phyloP scores from a whole-genome alignment of 2,329 filamentous ascomycete species.

The Byssoonygena ceratinophila region DNA sequence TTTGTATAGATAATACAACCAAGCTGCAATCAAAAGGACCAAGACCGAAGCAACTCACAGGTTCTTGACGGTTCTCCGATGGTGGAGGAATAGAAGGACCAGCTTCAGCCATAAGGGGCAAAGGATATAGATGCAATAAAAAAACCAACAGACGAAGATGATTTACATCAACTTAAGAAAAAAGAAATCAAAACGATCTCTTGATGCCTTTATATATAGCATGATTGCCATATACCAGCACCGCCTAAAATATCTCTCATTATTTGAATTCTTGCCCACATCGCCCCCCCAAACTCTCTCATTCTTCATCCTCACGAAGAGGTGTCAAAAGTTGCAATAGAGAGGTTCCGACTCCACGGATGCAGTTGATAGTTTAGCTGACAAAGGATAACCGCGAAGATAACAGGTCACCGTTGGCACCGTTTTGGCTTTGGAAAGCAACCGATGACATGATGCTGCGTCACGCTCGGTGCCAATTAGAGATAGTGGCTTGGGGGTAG shows the following conservation, averaged over 20 bases:
- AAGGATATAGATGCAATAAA: background rate
- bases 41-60: background rate
- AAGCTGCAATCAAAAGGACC: background rate
- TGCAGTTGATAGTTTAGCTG: slow-evolving; percentile 1
- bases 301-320: background rate
- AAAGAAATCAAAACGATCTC: background rate
- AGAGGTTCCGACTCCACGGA: slow-evolving; percentile 2
- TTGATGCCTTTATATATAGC: background rate
- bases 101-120: background rate
- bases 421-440: background rate
- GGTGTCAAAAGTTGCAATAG: background rate
- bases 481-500: background rate
- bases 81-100: background rate
- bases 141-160: background rate
- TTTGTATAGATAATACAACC: background rate
- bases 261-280: background rate
- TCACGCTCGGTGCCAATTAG: background rate
- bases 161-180: background rate
- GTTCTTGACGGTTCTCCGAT: background rate
- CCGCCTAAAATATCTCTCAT: background rate
- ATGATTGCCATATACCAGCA: background rate
- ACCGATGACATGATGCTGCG: background rate
- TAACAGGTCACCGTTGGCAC: background rate
- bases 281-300: slow-evolving; percentile 4
- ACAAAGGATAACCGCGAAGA: background rate